Conservation (phyloP, 2,329 filamentous ascomycete genomes). For the Ophiocordyceps camponoti-saundersi region DNA sequence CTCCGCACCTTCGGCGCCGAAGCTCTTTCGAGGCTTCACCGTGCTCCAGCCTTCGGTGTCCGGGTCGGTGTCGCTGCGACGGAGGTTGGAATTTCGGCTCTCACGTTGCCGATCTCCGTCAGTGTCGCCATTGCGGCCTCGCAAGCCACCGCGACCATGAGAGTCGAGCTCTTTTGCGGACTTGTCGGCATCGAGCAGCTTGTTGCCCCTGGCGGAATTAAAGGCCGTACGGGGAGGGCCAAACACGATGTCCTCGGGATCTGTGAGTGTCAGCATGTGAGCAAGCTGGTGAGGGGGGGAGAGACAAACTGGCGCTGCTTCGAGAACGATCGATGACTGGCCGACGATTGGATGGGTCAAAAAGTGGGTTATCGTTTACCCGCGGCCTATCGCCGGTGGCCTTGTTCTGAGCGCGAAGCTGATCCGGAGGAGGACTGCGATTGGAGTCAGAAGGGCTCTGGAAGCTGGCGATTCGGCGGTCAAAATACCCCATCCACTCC, state of each 20-base stretch:
- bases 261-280: constrained; percentile 18
- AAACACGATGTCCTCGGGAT: constrained; percentile 67
- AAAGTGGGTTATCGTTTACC: constrained; percentile 23
- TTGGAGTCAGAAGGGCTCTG: neutral
- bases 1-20: constrained; percentile 55
- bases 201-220: constrained; percentile 50
- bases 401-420: constrained; percentile 27
- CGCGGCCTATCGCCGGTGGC: constrained; percentile 24
- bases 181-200: constrained; percentile 36
- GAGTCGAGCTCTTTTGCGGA: constrained; percentile 30
- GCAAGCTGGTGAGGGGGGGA: neutral
- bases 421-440: constrained; percentile 26
- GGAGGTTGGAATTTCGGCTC: constrained; percentile 25
- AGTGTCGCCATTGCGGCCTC: constrained; percentile 30
- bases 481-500: constrained; percentile 86
- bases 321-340: constrained; percentile 36
- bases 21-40: constrained; percentile 57
- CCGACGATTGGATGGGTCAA: constrained; percentile 34
- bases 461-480: neutral
- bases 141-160: constrained; percentile 41
- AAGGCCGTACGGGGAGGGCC: constrained; percentile 74
- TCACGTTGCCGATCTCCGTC: constrained; percentile 36
- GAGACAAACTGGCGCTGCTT: constrained; percentile 31
- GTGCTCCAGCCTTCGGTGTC: constrained; percentile 60
- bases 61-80: constrained; percentile 36